A percentile compares a stretch with the other conserved stretches of the same genome.
These are phyloP conservation scores for Orbilia quercus DNA, from an alignment of 2,329 filamentous ascomycete species.

Conservation along the genomic window DNA sequence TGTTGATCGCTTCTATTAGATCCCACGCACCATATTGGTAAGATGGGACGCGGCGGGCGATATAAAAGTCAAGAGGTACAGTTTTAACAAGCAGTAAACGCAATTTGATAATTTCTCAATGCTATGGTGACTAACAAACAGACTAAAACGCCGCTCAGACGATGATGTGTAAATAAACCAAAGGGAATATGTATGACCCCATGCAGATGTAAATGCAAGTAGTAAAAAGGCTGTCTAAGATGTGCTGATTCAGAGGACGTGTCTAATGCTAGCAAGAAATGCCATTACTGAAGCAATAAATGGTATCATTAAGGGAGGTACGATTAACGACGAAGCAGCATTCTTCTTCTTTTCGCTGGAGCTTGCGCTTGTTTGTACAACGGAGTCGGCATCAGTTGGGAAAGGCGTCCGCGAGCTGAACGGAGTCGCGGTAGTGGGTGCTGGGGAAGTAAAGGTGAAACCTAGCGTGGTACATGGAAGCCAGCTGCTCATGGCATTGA, in stretches of 20 bases:
- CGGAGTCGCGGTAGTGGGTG: conserved; percentile 21
- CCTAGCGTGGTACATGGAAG: conserved; percentile 35
- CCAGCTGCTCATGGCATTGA: conserved; percentile 49
- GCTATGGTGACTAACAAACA: too few species aligned
- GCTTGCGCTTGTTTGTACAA: background rate
- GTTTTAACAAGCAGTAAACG: too few species aligned
- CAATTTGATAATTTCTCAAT: too few species aligned
- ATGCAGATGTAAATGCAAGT: background rate
- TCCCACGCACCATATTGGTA: too few species aligned
- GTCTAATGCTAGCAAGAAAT: conserved; percentile 31
- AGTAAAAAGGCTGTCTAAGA: background rate
- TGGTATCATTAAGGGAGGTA: conserved; percentile 25
- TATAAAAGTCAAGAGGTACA: too few species aligned
- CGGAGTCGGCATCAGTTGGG: conserved; percentile 11
- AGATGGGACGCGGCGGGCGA: too few species aligned
- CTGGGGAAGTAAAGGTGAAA: conserved; percentile 19
- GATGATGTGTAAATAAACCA: background rate
- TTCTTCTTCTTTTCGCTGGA: conserved; percentile 15
- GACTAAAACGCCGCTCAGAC: background rate
- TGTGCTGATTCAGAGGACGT: conserved; percentile 16
- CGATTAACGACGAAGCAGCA: conserved; percentile 7
- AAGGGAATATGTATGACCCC: background rate
- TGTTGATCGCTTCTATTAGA: too few species aligned
- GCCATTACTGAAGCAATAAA: conserved; percentile 35
- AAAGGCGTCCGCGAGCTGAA: conserved; percentile 26